These are phyloP conservation scores for Brasenia schreberi DNA, from an alignment of 164 flowering plant genomes.

Conservation along the genomic window DNA sequence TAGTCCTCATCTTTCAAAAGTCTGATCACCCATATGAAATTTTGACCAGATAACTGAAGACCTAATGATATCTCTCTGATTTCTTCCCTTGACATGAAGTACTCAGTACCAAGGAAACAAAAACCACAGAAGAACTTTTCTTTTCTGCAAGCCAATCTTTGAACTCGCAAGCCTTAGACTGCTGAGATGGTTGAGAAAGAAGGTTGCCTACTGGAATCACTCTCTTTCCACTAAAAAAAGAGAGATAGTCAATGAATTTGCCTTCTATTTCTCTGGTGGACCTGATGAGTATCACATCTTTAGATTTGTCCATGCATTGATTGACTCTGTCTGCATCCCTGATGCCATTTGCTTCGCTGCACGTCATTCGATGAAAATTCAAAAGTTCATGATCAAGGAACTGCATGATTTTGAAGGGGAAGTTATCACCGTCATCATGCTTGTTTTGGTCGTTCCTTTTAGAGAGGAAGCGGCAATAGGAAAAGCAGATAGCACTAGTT, in stretches of 20 bases:
- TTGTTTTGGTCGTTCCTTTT: neutral
- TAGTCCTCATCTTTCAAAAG: slow-evolving; percentile 10
- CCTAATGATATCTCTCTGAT: slow-evolving; percentile 23
- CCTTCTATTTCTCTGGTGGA: slow-evolving; percentile 22
- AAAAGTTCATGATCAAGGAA: slow-evolving; percentile 6
- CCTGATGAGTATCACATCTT: slow-evolving; percentile 12
- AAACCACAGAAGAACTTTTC: slow-evolving; percentile 13
- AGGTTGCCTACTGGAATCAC: slow-evolving; percentile 25
- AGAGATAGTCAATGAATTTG: slow-evolving; percentile 18
- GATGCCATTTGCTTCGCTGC: slow-evolving; percentile 2
- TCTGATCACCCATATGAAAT: slow-evolving; percentile 25
- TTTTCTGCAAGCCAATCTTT: slow-evolving; percentile 21
- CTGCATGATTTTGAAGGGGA: slow-evolving; percentile 10
- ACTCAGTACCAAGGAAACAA: slow-evolving; percentile 35
- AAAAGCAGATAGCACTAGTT: slow-evolving; percentile 3
- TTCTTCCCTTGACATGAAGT: slow-evolving; percentile 22
- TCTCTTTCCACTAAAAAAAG: slow-evolving; percentile 6
- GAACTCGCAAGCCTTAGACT: slow-evolving; percentile 1
- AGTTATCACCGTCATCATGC: neutral
- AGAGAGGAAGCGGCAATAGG: slow-evolving; percentile 3
- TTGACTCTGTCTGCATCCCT: slow-evolving; percentile 5
- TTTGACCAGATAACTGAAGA: slow-evolving; percentile 18
- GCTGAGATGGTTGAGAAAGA: slow-evolving; percentile 8
- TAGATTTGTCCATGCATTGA: slow-evolving; percentile 8
- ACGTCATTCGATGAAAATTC: neutral